phyloP scores from a whole-genome alignment of 805 yeast species.

The Sugiyamaella americana region DNA sequence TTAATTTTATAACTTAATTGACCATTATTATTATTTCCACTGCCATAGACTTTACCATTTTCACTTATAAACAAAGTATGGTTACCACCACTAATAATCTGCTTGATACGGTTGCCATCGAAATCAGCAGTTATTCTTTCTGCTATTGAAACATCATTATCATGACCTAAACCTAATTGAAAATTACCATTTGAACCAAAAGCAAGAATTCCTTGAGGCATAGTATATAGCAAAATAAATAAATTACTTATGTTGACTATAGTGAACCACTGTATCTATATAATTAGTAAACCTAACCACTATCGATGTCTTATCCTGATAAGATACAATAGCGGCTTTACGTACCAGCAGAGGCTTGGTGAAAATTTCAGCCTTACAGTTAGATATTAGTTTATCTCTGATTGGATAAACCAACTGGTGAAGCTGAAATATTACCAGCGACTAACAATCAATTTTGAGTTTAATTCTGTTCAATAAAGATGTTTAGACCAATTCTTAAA shows the following conservation, averaged over 20 bases:
- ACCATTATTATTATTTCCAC: constrained; percentile 55
- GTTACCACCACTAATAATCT: constrained; percentile 77
- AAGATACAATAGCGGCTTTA: too few species aligned
- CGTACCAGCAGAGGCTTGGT: too few species aligned
- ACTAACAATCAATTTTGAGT: too few species aligned
- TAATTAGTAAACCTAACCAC: background rate
- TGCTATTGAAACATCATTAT: constrained; percentile 42
- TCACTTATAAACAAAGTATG: constrained; percentile 61
- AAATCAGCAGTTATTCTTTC: constrained; percentile 10
- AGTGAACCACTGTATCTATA: too few species aligned
- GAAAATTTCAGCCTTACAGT: constrained; percentile 4
- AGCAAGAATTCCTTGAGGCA: background rate
- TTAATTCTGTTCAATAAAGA: background rate
- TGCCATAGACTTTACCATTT: constrained; percentile 47
- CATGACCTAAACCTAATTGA: constrained; percentile 62
- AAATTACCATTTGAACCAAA: constrained; percentile 83
- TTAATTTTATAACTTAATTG: constrained; percentile 36
- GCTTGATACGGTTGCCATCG: constrained; percentile 6
- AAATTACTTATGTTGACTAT: background rate
- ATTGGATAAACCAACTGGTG: constrained; percentile 1
- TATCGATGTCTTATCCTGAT: too few species aligned
- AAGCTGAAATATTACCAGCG: too few species aligned
- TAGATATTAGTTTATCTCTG: constrained; percentile 1
- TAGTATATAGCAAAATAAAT: background rate
- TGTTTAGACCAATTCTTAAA: constrained; percentile 6